A percentile compares a stretch with the other conserved stretches of the same genome.
These are phyloP conservation scores for Tetrapisispora fleetii DNA, from an alignment of 805 yeast genomes.

Conservation along the genomic window DNA sequence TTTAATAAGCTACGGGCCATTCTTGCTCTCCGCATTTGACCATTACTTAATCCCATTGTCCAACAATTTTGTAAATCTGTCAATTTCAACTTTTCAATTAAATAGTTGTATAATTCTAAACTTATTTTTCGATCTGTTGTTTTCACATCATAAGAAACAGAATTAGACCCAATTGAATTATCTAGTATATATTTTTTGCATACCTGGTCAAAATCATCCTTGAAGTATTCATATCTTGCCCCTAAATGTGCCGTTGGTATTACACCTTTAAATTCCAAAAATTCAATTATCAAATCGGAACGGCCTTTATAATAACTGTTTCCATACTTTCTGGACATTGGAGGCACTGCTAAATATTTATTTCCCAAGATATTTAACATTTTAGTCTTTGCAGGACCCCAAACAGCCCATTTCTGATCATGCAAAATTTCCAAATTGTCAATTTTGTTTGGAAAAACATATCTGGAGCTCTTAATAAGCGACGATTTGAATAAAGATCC, in stretches of 20 bases:
- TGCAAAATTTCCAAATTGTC: conserved; percentile 16
- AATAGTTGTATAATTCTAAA: conserved; percentile 29
- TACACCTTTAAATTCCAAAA: conserved; percentile 39
- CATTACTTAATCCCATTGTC: conserved; percentile 84
- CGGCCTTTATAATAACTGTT: not conserved
- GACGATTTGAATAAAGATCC: conserved; percentile 33
- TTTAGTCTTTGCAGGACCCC: conserved; percentile 26
- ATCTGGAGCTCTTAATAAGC: conserved; percentile 27
- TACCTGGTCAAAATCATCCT: conserved; percentile 74
- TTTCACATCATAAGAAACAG: conserved; percentile 30
- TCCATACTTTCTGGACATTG: conserved; percentile 15
- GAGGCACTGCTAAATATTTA: conserved; percentile 23
- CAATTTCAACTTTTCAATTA: conserved; percentile 45
- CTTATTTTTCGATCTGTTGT: conserved; percentile 25
- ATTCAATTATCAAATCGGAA: conserved; percentile 14
- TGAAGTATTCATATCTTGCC: conserved; percentile 80
- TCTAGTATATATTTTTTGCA: conserved; percentile 52
- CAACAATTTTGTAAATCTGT: conserved; percentile 54
- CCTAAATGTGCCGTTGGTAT: conserved; percentile 61
- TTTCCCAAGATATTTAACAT: conserved; percentile 20
- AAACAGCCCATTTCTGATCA: conserved; percentile 35
- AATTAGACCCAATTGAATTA: conserved; percentile 35
- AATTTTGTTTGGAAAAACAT: conserved; percentile 18
- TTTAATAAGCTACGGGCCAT: conserved; percentile 64
- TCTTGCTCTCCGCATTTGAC: conserved; percentile 86